A percentile compares a stretch with the other conserved stretches of the same genome.
Conservation (phyloP, 2,329 filamentous ascomycete species). For the Coniochaeta hoffmannii region DNA sequence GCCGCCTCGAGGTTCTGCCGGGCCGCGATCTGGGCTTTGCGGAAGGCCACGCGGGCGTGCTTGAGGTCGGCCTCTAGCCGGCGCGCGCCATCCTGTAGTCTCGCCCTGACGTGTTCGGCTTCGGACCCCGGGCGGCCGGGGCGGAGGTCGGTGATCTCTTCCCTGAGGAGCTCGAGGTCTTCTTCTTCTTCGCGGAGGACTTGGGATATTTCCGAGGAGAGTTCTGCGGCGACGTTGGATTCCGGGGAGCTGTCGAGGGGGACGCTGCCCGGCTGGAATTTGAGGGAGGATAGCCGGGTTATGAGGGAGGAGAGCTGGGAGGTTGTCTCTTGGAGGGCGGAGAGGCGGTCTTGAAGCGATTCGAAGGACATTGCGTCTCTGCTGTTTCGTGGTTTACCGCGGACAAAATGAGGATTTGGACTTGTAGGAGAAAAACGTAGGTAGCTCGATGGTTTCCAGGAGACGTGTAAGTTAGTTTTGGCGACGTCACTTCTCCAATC, state of each 20-base stretch:
- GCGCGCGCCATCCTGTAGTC: slow-evolving; percentile 58
- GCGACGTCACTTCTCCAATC: not conserved
- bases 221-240: slow-evolving; percentile 57
- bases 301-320: slow-evolving; percentile 52
- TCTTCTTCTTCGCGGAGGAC: slow-evolving; percentile 72
- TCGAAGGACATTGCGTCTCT: slow-evolving; percentile 43
- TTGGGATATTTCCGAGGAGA: slow-evolving; percentile 74
- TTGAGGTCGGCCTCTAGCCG: slow-evolving; percentile 65
- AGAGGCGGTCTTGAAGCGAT: slow-evolving; percentile 53
- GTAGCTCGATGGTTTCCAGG: not conserved
- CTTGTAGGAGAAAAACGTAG: no score
- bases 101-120: slow-evolving; percentile 54
- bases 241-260: slow-evolving; percentile 34
- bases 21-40: slow-evolving; percentile 73
- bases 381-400: not conserved
- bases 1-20: slow-evolving; percentile 68
- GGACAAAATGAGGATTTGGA: no score
- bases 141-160: slow-evolving; percentile 68
- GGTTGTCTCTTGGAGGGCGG: slow-evolving; percentile 53
- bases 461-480: not conserved
- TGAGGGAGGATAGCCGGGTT: slow-evolving; percentile 47
- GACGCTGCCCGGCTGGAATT: slow-evolving; percentile 51
- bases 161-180: slow-evolving; percentile 70
- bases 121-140: slow-evolving; percentile 41
- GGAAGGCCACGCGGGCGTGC: slow-evolving; percentile 59